Base-by-base conservation (phyloP, 192 early-diverging fungal genomes). In the Podochytrium sp. region DNA sequence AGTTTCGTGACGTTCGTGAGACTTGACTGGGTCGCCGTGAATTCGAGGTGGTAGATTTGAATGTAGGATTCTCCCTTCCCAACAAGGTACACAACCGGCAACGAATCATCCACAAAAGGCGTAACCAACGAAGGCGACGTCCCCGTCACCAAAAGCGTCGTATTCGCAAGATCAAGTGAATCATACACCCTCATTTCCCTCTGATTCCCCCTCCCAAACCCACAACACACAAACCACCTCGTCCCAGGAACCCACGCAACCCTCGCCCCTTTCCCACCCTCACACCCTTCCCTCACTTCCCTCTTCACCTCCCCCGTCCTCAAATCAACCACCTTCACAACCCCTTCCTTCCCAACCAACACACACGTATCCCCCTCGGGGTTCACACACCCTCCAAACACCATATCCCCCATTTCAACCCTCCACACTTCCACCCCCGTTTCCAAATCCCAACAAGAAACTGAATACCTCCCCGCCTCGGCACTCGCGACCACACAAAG, bases 81-180 rank as follows among this genome's bases (percentile, higher is more conserved):
- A 58, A 59, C 61, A 7, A 55, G 35, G 29, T 42, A 66, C 6
- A 64, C 29, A 35, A 75, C 43, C 18, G 61, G 64, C 2, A 75
- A 39, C 39, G 23, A 57, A 2, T 75, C 62, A 41, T 97, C 94
- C 10, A 84, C 89, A 39, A 87, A 77, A 3, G 89, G 88, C 32
- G 84, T 86, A 35, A 97, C 85, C 1, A 93, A 62, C 20, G 92
- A 90, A 2, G 95, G 93, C 0, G 91, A 92, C 27, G 85, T 83
- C 60, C 94, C 95, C 60, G 95, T 39, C 14, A 33, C 29, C 3
- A 70, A 39, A 7, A 63, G 50, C 29, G 41, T 32, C 16, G 77
- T 55, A 6, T 43, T 40, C 1, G 70, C 37, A 23, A 83, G 56
- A 41, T 85, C 55, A 10, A 63, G 40, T 23, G 56, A 51, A 30